Percentiles rank a stretch among this genome's conserved stretches.
These are phyloP conservation scores for Helicosporidium sp. DNA, from an alignment of 139 green algal species.

Conservation along the genomic window DNA sequence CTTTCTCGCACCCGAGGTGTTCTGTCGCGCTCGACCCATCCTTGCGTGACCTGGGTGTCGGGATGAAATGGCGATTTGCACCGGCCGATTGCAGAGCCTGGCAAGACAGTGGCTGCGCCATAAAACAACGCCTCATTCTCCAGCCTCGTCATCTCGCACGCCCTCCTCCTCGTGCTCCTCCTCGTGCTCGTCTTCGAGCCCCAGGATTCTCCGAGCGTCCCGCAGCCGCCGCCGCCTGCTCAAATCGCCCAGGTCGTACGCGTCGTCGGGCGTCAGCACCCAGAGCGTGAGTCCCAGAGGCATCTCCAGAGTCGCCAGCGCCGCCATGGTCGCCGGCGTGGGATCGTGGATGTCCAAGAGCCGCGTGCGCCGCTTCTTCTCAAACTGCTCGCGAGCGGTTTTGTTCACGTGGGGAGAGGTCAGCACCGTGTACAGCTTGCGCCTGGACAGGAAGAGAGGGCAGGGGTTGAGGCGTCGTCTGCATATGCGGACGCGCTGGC, in stretches of 20 bases:
- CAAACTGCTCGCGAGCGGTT: constrained; percentile 69
- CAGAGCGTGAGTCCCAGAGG: constrained; percentile 37
- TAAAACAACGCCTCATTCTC: too few relatives aligned
- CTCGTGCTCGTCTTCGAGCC: not conserved
- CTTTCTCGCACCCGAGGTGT: not conserved
- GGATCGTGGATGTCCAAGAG: constrained; percentile 57
- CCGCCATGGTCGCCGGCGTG: constrained; percentile 47
- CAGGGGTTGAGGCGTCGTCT: too few relatives aligned
- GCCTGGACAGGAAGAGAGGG: too few relatives aligned
- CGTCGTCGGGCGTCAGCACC: too few relatives aligned
- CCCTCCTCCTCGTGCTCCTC: not conserved
- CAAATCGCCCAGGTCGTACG: too few relatives aligned
- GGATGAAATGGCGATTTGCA: not conserved
- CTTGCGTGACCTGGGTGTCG: not conserved
- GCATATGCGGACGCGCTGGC: too few relatives aligned
- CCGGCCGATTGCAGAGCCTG: too few relatives aligned
- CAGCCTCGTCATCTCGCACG: too few relatives aligned
- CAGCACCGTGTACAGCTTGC: constrained; percentile 57
- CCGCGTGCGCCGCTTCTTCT: constrained; percentile 47
- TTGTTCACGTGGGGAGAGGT: constrained; percentile 76
- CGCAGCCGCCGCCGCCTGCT: too few relatives aligned
- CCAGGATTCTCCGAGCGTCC: too few relatives aligned
- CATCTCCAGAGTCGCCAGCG: constrained; percentile 64
- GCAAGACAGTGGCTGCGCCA: too few relatives aligned
- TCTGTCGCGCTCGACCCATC: not conserved